Conservation (phyloP, 805 yeast genomes). For the Candida tammaniensis region DNA sequence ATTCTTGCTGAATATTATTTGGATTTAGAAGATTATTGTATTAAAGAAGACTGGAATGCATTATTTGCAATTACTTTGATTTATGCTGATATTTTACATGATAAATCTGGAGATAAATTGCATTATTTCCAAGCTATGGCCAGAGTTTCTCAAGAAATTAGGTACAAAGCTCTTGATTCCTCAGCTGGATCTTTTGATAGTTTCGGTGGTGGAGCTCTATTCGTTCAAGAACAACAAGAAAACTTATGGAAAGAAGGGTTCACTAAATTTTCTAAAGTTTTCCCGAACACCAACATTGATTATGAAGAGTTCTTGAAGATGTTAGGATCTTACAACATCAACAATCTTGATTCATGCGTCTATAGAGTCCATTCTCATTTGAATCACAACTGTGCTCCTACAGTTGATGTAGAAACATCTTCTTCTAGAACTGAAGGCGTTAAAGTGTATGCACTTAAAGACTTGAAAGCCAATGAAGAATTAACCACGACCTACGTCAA, state of each 20-base stretch:
- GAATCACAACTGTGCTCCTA: slow-evolving; percentile 77
- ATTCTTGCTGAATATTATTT: slow-evolving; percentile 50
- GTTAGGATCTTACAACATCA: slow-evolving; percentile 73
- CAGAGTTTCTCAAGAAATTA: slow-evolving; percentile 60
- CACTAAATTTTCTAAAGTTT: slow-evolving; percentile 46
- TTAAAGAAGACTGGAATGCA: slow-evolving; percentile 64
- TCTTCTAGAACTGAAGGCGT: slow-evolving; percentile 50
- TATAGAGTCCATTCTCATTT: slow-evolving; percentile 65
- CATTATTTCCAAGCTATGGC: slow-evolving; percentile 65
- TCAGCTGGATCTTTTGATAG: slow-evolving; percentile 53
- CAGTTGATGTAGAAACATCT: slow-evolving; percentile 50
- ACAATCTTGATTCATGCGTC: slow-evolving; percentile 63
- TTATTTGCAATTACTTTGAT: slow-evolving; percentile 63
- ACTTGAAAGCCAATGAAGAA: slow-evolving; percentile 64
- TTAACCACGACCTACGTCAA: slow-evolving; percentile 68
- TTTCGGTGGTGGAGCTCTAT: slow-evolving; percentile 51
- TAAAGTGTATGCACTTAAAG: slow-evolving; percentile 56
- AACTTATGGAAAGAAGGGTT: slow-evolving; percentile 59
- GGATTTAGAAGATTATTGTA: slow-evolving; percentile 57
- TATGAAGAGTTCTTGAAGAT: slow-evolving; percentile 57
- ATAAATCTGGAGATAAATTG: slow-evolving; percentile 37
- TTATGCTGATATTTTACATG: slow-evolving; percentile 44
- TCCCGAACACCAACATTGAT: slow-evolving; percentile 35
- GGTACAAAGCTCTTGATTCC: slow-evolving; percentile 59
- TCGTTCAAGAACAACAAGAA: slow-evolving; percentile 55